Evolutionary conservation across 2,329 filamentous ascomycete genomes (phyloP).

Genomic region (Didymella segeticola): DNA sequence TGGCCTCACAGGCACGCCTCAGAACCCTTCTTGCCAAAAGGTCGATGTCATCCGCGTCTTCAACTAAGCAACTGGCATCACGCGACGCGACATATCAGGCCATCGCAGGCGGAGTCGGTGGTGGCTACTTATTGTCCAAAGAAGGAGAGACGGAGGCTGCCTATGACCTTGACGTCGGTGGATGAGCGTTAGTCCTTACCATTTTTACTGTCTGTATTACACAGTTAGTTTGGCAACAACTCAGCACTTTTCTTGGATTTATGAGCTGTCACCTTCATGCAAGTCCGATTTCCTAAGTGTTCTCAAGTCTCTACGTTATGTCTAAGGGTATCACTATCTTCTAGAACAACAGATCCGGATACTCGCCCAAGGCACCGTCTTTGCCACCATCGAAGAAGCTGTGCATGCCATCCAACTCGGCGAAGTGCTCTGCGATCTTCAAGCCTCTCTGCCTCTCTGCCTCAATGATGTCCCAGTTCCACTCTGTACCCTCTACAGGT

Average conservation of each 20-base stretch:
- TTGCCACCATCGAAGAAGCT: slow-evolving; percentile 57
- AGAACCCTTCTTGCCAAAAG: slow-evolving; percentile 54
- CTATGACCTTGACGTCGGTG: background rate
- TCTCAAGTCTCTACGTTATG: background rate
- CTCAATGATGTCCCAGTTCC: slow-evolving; percentile 68
- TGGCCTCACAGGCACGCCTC: slow-evolving; percentile 41
- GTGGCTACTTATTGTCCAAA: background rate
- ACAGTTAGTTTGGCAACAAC: background rate
- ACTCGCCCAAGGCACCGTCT: slow-evolving; percentile 54
- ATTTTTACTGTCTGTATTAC: background rate
- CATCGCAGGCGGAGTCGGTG: background rate
- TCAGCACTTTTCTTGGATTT: background rate
- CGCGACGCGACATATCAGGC: background rate
- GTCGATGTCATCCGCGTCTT: slow-evolving; percentile 48
- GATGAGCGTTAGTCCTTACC: background rate
- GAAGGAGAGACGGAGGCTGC: background rate
- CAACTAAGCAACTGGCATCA: slow-evolving; percentile 6
- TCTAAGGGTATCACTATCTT: slow-evolving; percentile 4
- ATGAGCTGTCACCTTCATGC: background rate
- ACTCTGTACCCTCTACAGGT: slow-evolving; percentile 50
- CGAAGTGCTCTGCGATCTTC: slow-evolving; percentile 62
- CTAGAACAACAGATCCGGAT: slow-evolving; percentile 45
- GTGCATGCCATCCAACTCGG: slow-evolving; percentile 60
- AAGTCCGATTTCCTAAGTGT: background rate
- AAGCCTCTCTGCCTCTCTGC: slow-evolving; percentile 63